phyloP scores from a whole-genome alignment of 345 rosid genomes.

The Brassica carinata region DNA sequence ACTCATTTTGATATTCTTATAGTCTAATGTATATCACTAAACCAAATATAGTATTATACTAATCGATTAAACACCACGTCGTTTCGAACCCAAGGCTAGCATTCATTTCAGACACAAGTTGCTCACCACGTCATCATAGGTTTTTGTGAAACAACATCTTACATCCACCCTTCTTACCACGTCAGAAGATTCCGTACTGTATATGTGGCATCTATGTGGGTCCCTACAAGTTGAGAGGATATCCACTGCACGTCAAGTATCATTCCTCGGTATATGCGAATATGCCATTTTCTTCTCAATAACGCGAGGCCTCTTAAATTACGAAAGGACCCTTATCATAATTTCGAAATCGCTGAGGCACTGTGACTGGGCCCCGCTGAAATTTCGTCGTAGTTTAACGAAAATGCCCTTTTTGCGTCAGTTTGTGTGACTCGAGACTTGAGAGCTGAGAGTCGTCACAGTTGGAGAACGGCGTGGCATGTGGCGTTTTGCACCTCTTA shows the following conservation, averaged over 20 bases:
- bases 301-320: background rate
- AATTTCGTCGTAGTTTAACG: background rate
- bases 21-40: background rate
- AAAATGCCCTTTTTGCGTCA: constrained; percentile 18
- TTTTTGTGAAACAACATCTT: background rate
- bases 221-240: constrained; percentile 34
- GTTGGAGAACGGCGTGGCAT: constrained; percentile 18
- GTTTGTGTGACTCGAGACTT: background rate
- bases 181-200: constrained; percentile 30
- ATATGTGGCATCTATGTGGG: constrained; percentile 33
- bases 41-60: background rate
- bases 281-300: constrained; percentile 30
- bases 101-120: constrained; percentile 10
- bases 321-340: background rate
- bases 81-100: constrained; percentile 30
- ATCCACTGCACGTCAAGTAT: constrained; percentile 42
- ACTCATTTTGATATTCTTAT: too few relatives aligned
- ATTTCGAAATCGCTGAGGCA: background rate
- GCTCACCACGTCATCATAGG: constrained; percentile 6
- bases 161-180: constrained; percentile 19
- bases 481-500: background rate
- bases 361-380: constrained; percentile 1
- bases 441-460: constrained; percentile 6
- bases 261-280: constrained; percentile 40
- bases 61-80: constrained; percentile 11